These are phyloP conservation scores for Pythium rhizo-oryzae DNA, from an alignment of 352 stramenopile genomes.

Conservation along the genomic window DNA sequence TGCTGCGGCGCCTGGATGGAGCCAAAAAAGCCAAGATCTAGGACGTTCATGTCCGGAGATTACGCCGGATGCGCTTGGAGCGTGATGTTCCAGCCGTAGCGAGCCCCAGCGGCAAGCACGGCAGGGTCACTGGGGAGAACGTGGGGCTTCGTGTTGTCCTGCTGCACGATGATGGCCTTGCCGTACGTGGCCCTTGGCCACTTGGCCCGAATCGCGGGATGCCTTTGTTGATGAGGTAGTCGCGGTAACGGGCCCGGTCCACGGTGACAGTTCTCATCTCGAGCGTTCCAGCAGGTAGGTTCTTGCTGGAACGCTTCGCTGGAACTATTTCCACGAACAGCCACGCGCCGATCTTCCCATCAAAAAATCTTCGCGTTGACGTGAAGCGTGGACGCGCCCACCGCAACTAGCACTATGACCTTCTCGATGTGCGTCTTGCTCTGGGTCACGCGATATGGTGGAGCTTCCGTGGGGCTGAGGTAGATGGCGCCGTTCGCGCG, in stretches of 20 bases:
- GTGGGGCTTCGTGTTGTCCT: slow-evolving; percentile 24
- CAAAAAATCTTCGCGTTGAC: slow-evolving; percentile 4
- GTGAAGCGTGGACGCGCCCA: slow-evolving; percentile 17
- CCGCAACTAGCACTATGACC: slow-evolving; percentile 25
- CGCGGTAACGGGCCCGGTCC: slow-evolving; percentile 21
- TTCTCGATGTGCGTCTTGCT: slow-evolving; percentile 13
- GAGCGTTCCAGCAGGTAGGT: slow-evolving; percentile 22
- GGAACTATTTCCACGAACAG: slow-evolving; percentile 28
- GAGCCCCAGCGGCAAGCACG: background rate
- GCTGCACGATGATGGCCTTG: slow-evolving; percentile 18
- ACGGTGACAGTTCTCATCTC: slow-evolving; percentile 31
- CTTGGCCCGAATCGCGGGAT: slow-evolving; percentile 30
- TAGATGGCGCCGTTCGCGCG: background rate
- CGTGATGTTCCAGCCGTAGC: background rate
- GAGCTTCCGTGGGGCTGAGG: background rate
- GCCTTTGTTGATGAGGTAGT: slow-evolving; percentile 16
- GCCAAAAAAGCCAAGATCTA: background rate
- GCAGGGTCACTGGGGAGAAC: slow-evolving; percentile 3
- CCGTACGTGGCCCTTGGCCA: background rate
- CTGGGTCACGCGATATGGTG: background rate
- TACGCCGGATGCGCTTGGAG: background rate
- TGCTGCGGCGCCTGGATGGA: background rate
- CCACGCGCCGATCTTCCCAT: slow-evolving; percentile 24
- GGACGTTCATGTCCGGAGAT: slow-evolving; percentile 6
- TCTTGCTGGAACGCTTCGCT: slow-evolving; percentile 24